Evolutionary conservation across 2,329 filamentous ascomycete species (phyloP).

Genomic region (Colletotrichum lindemuthianum): DNA sequence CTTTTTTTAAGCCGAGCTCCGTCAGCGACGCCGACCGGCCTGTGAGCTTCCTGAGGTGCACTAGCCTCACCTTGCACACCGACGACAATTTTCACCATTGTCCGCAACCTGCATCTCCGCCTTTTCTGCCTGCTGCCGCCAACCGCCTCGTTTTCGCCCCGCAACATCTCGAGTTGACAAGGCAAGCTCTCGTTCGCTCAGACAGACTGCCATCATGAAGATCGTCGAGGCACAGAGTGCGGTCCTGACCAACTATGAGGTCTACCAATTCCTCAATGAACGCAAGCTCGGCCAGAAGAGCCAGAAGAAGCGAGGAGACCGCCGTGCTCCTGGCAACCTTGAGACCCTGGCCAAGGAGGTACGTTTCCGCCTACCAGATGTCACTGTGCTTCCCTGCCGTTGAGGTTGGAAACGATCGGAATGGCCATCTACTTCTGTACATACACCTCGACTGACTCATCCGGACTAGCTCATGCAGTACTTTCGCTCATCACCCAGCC

Average conservation of each 20-base stretch:
- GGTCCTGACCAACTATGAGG: constrained; percentile 78
- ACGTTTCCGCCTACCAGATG: constrained; percentile 36
- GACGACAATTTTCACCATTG: constrained; percentile 22
- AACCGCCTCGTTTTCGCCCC: not conserved
- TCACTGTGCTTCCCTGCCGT: not conserved
- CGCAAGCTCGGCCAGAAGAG: constrained; percentile 63
- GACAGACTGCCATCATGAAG: constrained; percentile 62
- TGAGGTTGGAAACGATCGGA: constrained; percentile 6
- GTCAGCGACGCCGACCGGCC: too few species aligned
- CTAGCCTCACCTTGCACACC: constrained; percentile 32
- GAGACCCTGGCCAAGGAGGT: constrained; percentile 74
- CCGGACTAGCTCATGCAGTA: constrained; percentile 67
- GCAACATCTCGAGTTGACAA: not conserved
- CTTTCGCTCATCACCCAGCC: constrained; percentile 63
- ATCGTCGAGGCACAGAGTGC: constrained; percentile 77
- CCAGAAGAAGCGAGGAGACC: constrained; percentile 48
- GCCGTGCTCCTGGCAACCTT: constrained; percentile 65
- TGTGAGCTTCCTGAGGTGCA: not conserved
- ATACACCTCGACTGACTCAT: constrained; percentile 33
- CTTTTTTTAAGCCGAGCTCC: too few species aligned
- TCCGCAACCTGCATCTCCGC: constrained; percentile 24
- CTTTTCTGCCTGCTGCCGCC: constrained; percentile 12
- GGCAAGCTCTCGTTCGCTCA: not conserved
- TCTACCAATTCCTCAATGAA: constrained; percentile 71
- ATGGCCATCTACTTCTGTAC: constrained; percentile 26